These are phyloP conservation scores for Zizania palustris DNA, from an alignment of 202 grass and related monocot species.

Conservation along the genomic window DNA sequence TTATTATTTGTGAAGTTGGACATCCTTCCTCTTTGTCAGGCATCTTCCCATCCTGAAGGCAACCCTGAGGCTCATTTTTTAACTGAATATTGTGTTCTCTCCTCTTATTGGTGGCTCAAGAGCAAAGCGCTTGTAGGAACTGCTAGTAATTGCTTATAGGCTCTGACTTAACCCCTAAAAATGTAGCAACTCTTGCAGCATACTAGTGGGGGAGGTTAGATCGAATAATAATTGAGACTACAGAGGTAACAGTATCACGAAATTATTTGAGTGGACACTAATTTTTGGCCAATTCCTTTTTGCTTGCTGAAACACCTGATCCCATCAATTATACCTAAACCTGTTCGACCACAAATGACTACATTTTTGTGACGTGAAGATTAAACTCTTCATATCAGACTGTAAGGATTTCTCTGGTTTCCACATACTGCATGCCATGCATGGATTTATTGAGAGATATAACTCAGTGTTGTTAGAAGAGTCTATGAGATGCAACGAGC, in stretches of 20 bases:
- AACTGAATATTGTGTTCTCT: background rate
- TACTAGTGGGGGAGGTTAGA: background rate
- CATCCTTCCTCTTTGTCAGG: background rate
- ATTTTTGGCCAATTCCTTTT: background rate
- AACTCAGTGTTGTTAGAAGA: background rate
- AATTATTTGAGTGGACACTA: background rate
- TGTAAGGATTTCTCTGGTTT: background rate
- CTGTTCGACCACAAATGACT: background rate
- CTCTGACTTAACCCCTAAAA: background rate
- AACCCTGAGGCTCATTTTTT: background rate
- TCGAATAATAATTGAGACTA: background rate
- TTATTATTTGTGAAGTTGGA: background rate
- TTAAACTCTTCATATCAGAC: background rate
- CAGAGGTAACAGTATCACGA: background rate
- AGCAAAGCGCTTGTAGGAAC: background rate
- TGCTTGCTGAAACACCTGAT: background rate
- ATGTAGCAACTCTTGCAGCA: background rate
- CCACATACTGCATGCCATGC: slow-evolving; percentile 8
- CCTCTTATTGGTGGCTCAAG: background rate
- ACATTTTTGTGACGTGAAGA: background rate
- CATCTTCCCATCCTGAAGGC: background rate
- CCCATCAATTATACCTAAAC: background rate
- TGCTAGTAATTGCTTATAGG: too few relatives aligned
- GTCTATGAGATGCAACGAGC: background rate
- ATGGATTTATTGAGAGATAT: background rate